Evolutionary conservation across 1,139 yeast species (phyloP), one percentile per base, ranked within the genome.

Genomic region (Protomyces macrosporus): DNA sequence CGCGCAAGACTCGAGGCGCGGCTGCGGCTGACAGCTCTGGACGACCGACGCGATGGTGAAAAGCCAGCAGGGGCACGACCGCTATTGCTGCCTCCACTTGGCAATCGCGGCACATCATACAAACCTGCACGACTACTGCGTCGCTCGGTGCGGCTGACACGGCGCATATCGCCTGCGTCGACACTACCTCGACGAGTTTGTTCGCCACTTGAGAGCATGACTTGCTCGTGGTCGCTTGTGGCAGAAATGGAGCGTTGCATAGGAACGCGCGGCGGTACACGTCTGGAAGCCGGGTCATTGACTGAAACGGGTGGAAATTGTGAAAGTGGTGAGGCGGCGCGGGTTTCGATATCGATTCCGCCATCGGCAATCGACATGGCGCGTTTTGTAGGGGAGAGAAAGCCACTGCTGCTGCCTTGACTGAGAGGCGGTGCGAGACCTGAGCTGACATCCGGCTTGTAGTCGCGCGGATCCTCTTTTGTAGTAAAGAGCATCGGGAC

Each of bases 1-100:
- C 56, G 16, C 9, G 56, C 62, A 33, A 58, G 56, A 32, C 53
- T 58, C 4, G 62, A 35, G 5, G 62, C 55, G 16, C 62, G 51
- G 33, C 32, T 58, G 6, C 62, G 51, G 40, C 62, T 58, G 16
- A 52, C 62, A 40, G 62, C 62, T 10, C 62, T 36, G 9, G 62
- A 58, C 33, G 52, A 48, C 6, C 62, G 51, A 2, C 62, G 42
- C 6, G 62, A 58, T 2, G 62, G 62, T 5, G 62, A 58, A 30
- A 23, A 58, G 16, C 62, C 62, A 6, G 52, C 53, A 9, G 62
- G 62, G 6, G 62, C 56, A 4, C 52, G 12, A 4, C 48, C 48
- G 16, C 48, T 42, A 16, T 16, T 42, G 12, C 56, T 51, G 40
- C 62, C 62, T n/a, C 62, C 62, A 48, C 62, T 58, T 3, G 62